A percentile compares a stretch with the other conserved stretches of the same genome.
Conservation (phyloP, 768 basidiomycete genomes). For the Amanita muscaria region DNA sequence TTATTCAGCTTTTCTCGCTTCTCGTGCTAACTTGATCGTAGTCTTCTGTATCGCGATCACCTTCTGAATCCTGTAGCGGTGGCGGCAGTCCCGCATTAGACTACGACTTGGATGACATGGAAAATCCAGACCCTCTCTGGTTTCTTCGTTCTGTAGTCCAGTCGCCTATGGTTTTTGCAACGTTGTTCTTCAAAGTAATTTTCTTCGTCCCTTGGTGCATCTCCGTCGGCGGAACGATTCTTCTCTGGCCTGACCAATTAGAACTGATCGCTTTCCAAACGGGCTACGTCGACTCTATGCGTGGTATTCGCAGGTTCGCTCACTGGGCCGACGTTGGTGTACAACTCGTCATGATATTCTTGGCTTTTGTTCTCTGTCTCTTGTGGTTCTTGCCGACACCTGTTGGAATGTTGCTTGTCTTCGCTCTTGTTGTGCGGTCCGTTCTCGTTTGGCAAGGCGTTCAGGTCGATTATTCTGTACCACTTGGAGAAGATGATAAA, state of each 20-base stretch:
- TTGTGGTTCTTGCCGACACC: slow-evolving; percentile 20
- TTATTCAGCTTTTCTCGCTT: too few relatives aligned
- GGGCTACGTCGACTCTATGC: slow-evolving; percentile 12
- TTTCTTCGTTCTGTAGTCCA: slow-evolving; percentile 12
- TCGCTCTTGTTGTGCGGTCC: slow-evolving; percentile 21
- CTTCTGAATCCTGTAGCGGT: background rate
- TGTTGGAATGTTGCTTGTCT: slow-evolving; percentile 17
- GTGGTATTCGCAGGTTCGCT: slow-evolving; percentile 31
- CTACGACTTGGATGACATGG: background rate
- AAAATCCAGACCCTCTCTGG: background rate
- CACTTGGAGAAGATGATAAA: slow-evolving; percentile 32
- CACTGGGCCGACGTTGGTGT: slow-evolving; percentile 31
- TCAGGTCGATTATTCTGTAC: slow-evolving; percentile 21
- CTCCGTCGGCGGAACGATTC: slow-evolving; percentile 32
- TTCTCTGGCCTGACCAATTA: slow-evolving; percentile 29
- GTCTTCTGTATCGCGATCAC: too few relatives aligned
- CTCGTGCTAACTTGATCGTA: too few relatives aligned
- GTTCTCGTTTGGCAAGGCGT: slow-evolving; percentile 30
- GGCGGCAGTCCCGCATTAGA: background rate
- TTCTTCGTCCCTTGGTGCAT: slow-evolving; percentile 39
- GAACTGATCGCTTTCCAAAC: slow-evolving; percentile 26
- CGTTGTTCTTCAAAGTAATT: slow-evolving; percentile 9
- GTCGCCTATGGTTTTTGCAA: slow-evolving; percentile 16
- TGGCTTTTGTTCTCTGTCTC: slow-evolving; percentile 20
- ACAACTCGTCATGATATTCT: slow-evolving; percentile 30